Conservation (phyloP, 2,329 filamentous ascomycete species). For the Ustulina deusta region DNA sequence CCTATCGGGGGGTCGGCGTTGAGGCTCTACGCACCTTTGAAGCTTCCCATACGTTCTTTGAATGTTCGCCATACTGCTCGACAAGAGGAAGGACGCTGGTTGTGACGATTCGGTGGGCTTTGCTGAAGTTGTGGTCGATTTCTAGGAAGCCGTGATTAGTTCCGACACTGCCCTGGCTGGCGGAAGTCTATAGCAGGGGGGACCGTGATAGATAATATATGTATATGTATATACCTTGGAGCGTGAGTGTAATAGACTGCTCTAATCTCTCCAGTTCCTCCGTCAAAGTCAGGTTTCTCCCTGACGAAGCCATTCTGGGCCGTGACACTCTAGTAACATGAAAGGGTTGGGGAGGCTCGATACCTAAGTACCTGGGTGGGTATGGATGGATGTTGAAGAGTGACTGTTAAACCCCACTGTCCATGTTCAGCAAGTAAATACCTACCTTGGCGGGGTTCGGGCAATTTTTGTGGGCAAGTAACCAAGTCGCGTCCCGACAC, state of each 20-base stretch:
- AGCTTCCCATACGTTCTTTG: conserved; percentile 93
- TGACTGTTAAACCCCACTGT: conserved; percentile 1
- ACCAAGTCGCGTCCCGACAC: conserved; percentile 31
- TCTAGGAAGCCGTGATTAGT: conserved; percentile 64
- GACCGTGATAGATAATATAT: not conserved
- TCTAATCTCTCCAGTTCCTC: conserved; percentile 97
- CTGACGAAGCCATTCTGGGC: conserved; percentile 60
- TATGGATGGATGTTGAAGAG: conserved; percentile 9
- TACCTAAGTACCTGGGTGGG: not conserved
- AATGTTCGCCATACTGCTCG: conserved; percentile 95
- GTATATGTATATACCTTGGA: conserved; percentile 75
- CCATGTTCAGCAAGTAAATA: not conserved
- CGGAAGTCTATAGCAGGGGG: not conserved
- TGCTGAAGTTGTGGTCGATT: conserved; percentile 98
- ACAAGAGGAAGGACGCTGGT: conserved; percentile 92
- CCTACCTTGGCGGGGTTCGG: conserved; percentile 34
- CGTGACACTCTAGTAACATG: conserved; percentile 59
- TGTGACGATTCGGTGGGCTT: conserved; percentile 95
- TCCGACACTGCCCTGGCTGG: not conserved
- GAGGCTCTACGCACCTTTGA: conserved; percentile 74
- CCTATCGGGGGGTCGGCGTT: conserved; percentile 10
- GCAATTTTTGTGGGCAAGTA: conserved; percentile 29
- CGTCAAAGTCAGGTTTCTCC: conserved; percentile 78
- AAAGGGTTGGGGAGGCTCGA: conserved; percentile 1
- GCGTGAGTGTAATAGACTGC: conserved; percentile 93